Evolutionary conservation across 176 grass and related monocot species (phyloP).

Genomic region (Carex littledalei): DNA sequence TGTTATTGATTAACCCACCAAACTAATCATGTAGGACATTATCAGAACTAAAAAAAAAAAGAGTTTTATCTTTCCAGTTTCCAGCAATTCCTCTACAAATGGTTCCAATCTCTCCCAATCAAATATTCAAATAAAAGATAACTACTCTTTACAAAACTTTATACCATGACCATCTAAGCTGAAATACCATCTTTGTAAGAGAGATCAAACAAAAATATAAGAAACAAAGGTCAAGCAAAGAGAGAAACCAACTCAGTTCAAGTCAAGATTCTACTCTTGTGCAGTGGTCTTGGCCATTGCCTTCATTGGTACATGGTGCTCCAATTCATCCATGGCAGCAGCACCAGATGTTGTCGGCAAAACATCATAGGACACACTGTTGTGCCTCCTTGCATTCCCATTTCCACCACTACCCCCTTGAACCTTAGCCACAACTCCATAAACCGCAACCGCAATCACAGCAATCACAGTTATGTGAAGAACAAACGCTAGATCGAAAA

Average conservation of each 20-base stretch:
- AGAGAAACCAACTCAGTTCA: constrained; percentile 18
- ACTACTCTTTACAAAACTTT: constrained; percentile 25
- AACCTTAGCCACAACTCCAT: constrained; percentile 10
- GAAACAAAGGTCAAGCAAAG: neutral
- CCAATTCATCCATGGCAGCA: constrained; percentile 16
- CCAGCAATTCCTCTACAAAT: neutral
- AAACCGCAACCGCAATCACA: neutral
- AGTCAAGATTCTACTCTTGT: constrained; percentile 7
- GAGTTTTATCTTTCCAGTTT: neutral
- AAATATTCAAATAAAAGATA: constrained; percentile 18
- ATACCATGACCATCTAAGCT: neutral
- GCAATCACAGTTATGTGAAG: neutral
- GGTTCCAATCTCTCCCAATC: neutral
- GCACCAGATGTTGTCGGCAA: constrained; percentile 7
- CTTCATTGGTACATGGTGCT: constrained; percentile 29
- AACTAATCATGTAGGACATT: neutral
- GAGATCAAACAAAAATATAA: neutral
- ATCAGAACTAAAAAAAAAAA: neutral
- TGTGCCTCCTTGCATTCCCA: constrained; percentile 23
- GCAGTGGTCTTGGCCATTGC: constrained; percentile 3
- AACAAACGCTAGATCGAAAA: constrained; percentile 19
- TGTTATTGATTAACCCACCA: neutral
- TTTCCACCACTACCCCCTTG: constrained; percentile 13
- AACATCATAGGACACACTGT: neutral
- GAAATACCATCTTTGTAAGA: neutral